Evolutionary conservation across 371 early-diverging fungal genomes (phyloP).

Genomic region (Pancytospora philotis): DNA sequence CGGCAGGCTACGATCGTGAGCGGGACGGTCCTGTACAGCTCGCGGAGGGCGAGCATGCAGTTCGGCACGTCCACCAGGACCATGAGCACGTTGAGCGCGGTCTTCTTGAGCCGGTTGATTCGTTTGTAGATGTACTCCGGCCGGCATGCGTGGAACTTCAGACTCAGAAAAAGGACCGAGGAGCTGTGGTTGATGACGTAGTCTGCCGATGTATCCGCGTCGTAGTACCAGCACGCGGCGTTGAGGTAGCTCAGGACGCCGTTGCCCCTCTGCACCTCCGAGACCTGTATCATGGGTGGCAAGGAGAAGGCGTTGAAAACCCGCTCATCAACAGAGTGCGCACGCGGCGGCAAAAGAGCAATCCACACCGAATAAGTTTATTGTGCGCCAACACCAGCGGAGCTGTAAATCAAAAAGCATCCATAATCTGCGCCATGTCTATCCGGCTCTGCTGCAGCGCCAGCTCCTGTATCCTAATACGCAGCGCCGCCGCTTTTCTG

Average conservation of each 20-base stretch:
- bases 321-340: too few relatives aligned
- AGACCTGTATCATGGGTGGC: conserved; percentile 53
- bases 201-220: conserved; percentile 34
- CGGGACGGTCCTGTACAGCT: conserved; percentile 27
- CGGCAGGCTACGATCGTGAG: conserved; percentile 39
- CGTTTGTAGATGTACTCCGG: conserved; percentile 56
- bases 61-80: conserved; percentile 43
- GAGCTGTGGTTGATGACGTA: conserved; percentile 45
- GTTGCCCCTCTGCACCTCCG: conserved; percentile 42
- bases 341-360: too few relatives aligned
- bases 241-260: conserved; percentile 38
- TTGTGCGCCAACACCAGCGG: too few relatives aligned
- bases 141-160: conserved; percentile 45
- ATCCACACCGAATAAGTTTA: too few relatives aligned
- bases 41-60: conserved; percentile 20
- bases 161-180: conserved; percentile 49
- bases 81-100: conserved; percentile 42
- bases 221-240: conserved; percentile 38
- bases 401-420: too few relatives aligned
- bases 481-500: too few relatives aligned
- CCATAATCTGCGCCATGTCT: too few relatives aligned
- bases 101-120: conserved; percentile 38
- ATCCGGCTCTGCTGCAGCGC: too few relatives aligned
- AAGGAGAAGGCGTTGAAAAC: too few relatives aligned
- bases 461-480: too few relatives aligned